phyloP scores from a whole-genome alignment of 2,329 filamentous ascomycete genomes.

The Ustulina deusta region DNA sequence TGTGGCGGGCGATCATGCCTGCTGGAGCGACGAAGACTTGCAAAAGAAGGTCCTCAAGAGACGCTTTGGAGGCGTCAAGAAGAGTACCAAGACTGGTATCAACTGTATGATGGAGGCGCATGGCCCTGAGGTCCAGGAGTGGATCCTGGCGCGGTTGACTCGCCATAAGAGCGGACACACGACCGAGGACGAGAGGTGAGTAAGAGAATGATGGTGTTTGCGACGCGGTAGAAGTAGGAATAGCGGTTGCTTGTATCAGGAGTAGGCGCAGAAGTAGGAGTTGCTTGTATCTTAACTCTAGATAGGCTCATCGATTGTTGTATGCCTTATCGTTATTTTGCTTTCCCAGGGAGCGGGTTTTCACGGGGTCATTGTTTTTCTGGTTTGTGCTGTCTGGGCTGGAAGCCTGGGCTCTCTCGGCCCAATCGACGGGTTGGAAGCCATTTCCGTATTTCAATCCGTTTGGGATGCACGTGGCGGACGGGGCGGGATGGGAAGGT shows the following conservation, averaged over 20 bases:
- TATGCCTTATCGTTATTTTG: background rate
- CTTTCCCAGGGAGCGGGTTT: background rate
- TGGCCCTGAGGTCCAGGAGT: constrained; percentile 63
- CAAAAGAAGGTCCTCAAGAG: constrained; percentile 69
- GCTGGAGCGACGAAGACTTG: constrained; percentile 76
- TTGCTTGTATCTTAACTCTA: constrained; percentile 9
- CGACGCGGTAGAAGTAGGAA: background rate
- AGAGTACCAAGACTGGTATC: constrained; percentile 62
- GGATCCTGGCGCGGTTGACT: constrained; percentile 56
- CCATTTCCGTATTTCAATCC: background rate
- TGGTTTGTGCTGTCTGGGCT: background rate
- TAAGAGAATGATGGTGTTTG: background rate
- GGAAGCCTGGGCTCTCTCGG: background rate
- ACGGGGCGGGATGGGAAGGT: background rate
- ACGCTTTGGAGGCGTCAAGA: constrained; percentile 69
- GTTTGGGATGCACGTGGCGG: background rate
- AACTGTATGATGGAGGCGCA: constrained; percentile 69
- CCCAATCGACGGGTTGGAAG: background rate
- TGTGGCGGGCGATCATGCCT: constrained; percentile 78
- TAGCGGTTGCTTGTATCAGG: constrained; percentile 5
- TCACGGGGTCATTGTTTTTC: background rate
- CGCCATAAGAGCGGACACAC: constrained; percentile 24
- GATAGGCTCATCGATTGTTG: constrained; percentile 3
- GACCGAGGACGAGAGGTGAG: constrained; percentile 35
- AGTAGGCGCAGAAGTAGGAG: background rate